phyloP scores from a whole-genome alignment of 1,284 basidiomycete genomes.

The Ustilago bromivora region DNA sequence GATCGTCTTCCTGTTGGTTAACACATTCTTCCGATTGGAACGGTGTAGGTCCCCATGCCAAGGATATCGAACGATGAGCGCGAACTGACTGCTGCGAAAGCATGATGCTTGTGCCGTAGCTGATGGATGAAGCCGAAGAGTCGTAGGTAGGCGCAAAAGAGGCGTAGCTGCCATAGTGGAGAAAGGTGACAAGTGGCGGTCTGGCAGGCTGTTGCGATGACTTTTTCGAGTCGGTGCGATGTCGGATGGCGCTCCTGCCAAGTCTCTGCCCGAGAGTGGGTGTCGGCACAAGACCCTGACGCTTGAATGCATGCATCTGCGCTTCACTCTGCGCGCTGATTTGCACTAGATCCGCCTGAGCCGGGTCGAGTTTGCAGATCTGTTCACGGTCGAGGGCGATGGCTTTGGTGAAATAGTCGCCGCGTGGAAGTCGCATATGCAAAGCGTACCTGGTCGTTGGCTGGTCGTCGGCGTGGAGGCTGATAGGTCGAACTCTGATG shows the following conservation, averaged over 20 bases:
- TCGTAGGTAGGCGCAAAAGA: conserved; percentile 64
- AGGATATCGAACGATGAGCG: conserved; percentile 18
- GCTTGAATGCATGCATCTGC: conserved; percentile 27
- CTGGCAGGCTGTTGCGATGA: conserved; percentile 17
- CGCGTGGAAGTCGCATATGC: conserved; percentile 64
- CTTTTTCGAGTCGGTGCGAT: conserved; percentile 29
- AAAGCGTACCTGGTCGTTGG: conserved; percentile 52
- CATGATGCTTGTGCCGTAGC: conserved; percentile 26
- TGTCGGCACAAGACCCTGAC: conserved; percentile 33
- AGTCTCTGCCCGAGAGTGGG: conserved; percentile 49
- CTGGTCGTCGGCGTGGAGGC: conserved; percentile 6
- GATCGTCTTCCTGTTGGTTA: conserved; percentile 15
- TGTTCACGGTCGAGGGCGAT: conserved; percentile 31
- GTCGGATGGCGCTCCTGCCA: conserved; percentile 22
- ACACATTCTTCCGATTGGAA: not conserved
- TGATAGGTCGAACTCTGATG: not conserved
- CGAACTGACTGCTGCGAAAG: conserved; percentile 35
- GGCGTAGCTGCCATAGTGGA: conserved; percentile 60
- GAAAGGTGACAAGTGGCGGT: conserved; percentile 45
- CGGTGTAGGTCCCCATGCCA: conserved; percentile 35
- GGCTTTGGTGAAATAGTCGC: conserved; percentile 67
- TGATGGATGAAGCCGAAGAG: conserved; percentile 46
- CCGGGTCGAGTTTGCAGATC: conserved; percentile 46
- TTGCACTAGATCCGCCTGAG: conserved; percentile 58
- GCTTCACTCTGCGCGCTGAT: conserved; percentile 48